Conservation (phyloP, 2,329 filamentous ascomycete genomes). For the Calonectria ilicicola region DNA sequence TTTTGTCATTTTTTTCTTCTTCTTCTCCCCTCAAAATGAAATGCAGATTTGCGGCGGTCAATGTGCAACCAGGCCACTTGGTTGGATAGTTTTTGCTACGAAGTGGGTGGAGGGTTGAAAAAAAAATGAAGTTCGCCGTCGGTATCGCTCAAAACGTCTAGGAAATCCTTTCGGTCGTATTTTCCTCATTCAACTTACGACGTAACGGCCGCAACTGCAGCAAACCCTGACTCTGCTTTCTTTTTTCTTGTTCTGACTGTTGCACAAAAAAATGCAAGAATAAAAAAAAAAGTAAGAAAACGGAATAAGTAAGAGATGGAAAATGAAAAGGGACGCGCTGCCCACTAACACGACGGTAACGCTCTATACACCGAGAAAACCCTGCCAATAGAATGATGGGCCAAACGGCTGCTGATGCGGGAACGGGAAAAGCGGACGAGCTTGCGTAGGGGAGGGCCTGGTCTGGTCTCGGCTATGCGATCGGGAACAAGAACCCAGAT, state of each 20-base stretch:
- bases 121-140: neutral
- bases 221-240: neutral
- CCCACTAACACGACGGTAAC: neutral
- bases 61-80: neutral
- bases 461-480: conserved; percentile 18
- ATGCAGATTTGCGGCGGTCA: conserved; percentile 6
- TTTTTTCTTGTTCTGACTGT: too few relatives aligned
- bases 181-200: conserved; percentile 8
- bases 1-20: conserved; percentile 5
- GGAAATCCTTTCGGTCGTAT: conserved; percentile 4
- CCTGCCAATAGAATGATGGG: conserved; percentile 1
- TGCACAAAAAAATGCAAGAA: neutral
- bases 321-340: neutral
- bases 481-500: conserved; percentile 17
- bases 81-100: neutral
- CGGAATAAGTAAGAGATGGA: neutral
- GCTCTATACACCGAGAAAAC: neutral
- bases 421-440: neutral
- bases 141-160: conserved; percentile 1
- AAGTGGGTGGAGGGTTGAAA: neutral
- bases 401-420: conserved; percentile 2
- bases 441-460: conserved; percentile 1
- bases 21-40: neutral
- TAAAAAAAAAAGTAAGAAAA: neutral
- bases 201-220: neutral